Percentiles rank a stretch among this genome's conserved stretches.
These are phyloP conservation scores for Aspergillus costaricaensis DNA, from an alignment of 2,329 filamentous ascomycete species.

Conservation along the genomic window DNA sequence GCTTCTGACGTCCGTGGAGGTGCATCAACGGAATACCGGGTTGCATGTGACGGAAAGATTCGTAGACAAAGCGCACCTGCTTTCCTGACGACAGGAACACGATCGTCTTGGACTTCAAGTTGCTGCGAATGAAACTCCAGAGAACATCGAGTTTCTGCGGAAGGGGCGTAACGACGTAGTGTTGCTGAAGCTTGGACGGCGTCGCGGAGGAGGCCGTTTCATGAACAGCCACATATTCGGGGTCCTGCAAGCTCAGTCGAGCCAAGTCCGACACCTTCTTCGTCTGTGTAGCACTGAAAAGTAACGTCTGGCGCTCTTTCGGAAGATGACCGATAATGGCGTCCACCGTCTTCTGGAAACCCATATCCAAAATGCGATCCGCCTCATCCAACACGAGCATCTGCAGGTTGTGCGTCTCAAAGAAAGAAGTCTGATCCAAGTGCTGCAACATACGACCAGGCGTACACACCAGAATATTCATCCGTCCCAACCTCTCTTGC, in stretches of 20 bases:
- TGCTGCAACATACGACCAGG: slow-evolving; percentile 95
- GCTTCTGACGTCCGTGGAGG: slow-evolving; percentile 91
- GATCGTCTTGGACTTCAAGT: slow-evolving; percentile 90
- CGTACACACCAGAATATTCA: slow-evolving; percentile 97
- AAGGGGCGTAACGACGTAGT: slow-evolving; percentile 83
- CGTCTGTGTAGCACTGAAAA: slow-evolving; percentile 96
- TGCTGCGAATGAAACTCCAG: slow-evolving; percentile 88
- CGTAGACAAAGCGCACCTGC: slow-evolving; percentile 94
- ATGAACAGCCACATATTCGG: slow-evolving; percentile 94
- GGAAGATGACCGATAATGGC: slow-evolving; percentile 92
- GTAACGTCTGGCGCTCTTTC: slow-evolving; percentile 79
- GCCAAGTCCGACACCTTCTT: slow-evolving; percentile 91
- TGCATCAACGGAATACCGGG: slow-evolving; percentile 92
- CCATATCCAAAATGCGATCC: slow-evolving; percentile 96
- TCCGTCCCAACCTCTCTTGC: slow-evolving; percentile 77
- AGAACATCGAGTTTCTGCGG: slow-evolving; percentile 88
- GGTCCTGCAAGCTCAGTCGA: slow-evolving; percentile 80
- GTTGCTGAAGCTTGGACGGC: slow-evolving; percentile 80
- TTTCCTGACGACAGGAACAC: slow-evolving; percentile 96
- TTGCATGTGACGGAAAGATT: slow-evolving; percentile 87
- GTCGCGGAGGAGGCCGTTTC: slow-evolving; percentile 78
- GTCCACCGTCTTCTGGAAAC: slow-evolving; percentile 86
- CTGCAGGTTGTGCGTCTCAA: slow-evolving; percentile 87
- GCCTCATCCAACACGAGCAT: slow-evolving; percentile 94
- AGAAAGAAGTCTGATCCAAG: slow-evolving; percentile 85